Evolutionary conservation across 768 basidiomycete species (phyloP), one percentile per base, ranked within the genome.

Genomic region (Boletus sensibilis): DNA sequence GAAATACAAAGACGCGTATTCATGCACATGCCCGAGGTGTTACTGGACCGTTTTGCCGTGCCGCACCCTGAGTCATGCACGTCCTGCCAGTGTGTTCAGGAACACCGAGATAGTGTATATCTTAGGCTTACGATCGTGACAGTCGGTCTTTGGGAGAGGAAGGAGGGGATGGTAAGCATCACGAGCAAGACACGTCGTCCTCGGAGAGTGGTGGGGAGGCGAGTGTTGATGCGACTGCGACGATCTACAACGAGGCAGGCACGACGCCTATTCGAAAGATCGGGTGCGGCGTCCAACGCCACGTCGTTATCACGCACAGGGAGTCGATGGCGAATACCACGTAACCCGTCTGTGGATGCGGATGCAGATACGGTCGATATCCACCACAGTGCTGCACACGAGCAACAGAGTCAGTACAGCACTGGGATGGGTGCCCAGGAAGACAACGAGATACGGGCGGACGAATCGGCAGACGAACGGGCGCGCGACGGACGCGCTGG

Each of bases 401-500:
- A 61, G 9, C 50, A 39, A 20, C 58, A 51, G 18, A 61, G 57
- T 20, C 0, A 56, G 21, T 50, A 55, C 7, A 46, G 48, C 13
- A 37, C 45, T 38, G 49, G 42, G 23, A 33, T 42, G 12, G 47
- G 42, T 45, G 34, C n/a, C 21, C 57, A 60, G 20, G 63, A 63
- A 5, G 63, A 78, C 0, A 56, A 78, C 0, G 64, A 79, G 33
- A 33, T n/a, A 21, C 49, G 39, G n/a, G 60, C 56, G 13, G 60
- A 57, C 6, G 64, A 66, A 53, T 57, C 53, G 5, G 76, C 79
- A 9, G 80, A 85, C 12, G 85, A 87, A 59, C 73, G 68, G 4
- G 76, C 75, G n/a, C 13, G 89, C 88, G 64, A 62, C 89, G 47
- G 84, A 87, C 53, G 76, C 82, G 20, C 69, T 89, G 18, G n/a